These are phyloP conservation scores for Populus euphratica DNA, from an alignment of 345 rosid species.

Conservation along the genomic window DNA sequence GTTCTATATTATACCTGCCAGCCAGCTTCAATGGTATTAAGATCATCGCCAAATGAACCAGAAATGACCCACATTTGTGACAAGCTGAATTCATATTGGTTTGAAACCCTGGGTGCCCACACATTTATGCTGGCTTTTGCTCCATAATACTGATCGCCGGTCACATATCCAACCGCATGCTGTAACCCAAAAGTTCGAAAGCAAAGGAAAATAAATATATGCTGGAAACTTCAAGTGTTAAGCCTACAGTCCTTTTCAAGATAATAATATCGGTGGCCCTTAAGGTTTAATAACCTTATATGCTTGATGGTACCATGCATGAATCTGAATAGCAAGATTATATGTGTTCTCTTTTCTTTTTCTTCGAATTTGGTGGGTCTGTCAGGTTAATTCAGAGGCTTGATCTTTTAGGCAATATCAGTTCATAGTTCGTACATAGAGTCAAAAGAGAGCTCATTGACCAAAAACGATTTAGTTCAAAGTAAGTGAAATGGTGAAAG, in stretches of 20 bases:
- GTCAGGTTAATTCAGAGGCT: not conserved
- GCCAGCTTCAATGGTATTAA: constrained; percentile 98
- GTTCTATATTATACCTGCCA: constrained; percentile 66
- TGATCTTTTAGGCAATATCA: not conserved
- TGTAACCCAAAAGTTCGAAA: constrained; percentile 26
- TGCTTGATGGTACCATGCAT: not conserved
- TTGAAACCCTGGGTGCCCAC: constrained; percentile 80
- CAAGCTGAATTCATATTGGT: constrained; percentile 82
- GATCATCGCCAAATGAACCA: constrained; percentile 86
- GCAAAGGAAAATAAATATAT: not conserved
- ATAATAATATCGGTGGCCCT: too few relatives aligned
- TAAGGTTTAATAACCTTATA: not conserved
- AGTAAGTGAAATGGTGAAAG: constrained; percentile 7
- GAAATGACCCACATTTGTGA: constrained; percentile 97
- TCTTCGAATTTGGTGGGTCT: not conserved
- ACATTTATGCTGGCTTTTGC: constrained; percentile 97
- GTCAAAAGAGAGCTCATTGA: not conserved
- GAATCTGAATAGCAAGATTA: too few relatives aligned
- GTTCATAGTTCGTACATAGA: too few relatives aligned
- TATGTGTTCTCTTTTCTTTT: not conserved
- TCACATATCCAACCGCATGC: constrained; percentile 97
- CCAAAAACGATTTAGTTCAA: not conserved
- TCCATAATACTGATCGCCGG: constrained; percentile 81
- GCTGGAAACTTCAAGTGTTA: not conserved
- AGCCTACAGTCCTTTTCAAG: not conserved